These are phyloP conservation scores for Kodamaea leandrae DNA, from an alignment of 805 yeast genomes.

Conservation along the genomic window DNA sequence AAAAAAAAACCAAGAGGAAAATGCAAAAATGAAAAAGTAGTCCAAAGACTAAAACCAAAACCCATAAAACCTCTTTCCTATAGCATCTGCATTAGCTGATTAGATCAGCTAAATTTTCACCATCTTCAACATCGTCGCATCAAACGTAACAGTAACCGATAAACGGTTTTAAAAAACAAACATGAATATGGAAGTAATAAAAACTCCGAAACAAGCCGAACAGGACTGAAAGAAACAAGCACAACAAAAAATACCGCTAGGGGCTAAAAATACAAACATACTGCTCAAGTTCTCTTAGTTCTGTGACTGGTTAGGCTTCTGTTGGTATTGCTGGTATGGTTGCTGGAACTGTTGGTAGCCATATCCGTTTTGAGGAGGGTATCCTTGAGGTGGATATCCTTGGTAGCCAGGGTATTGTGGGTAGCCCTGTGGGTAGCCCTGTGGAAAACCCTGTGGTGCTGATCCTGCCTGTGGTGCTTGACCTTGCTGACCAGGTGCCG, in stretches of 20 bases:
- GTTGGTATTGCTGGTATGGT: slow-evolving; percentile 23
- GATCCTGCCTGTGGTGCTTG: slow-evolving; percentile 12
- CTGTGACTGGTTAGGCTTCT: neutral
- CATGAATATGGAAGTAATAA: too few species aligned
- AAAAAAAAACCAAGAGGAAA: slow-evolving; percentile 4
- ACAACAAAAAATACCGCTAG: neutral
- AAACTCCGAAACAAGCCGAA: too few species aligned
- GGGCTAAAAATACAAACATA: slow-evolving; percentile 5
- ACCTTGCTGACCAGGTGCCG: slow-evolving; percentile 10
- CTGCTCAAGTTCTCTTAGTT: too few species aligned
- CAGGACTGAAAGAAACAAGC: neutral
- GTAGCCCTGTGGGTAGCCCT: slow-evolving; percentile 10
- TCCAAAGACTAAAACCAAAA: slow-evolving; percentile 4
- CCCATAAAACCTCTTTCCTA: slow-evolving; percentile 2
- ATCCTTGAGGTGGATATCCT: slow-evolving; percentile 16
- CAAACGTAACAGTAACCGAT: too few species aligned
- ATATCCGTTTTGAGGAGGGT: slow-evolving; percentile 15
- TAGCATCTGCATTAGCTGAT: neutral
- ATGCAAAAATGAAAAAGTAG: slow-evolving; percentile 5
- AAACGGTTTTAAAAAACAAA: too few species aligned
- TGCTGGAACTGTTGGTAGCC: slow-evolving; percentile 19
- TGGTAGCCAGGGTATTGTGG: slow-evolving; percentile 10
- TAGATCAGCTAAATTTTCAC: neutral
- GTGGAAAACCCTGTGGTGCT: slow-evolving; percentile 15
- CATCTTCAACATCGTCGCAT: neutral